Evolutionary conservation across 2,329 filamentous ascomycete species (phyloP).

Genomic region (Fusarium poae): DNA sequence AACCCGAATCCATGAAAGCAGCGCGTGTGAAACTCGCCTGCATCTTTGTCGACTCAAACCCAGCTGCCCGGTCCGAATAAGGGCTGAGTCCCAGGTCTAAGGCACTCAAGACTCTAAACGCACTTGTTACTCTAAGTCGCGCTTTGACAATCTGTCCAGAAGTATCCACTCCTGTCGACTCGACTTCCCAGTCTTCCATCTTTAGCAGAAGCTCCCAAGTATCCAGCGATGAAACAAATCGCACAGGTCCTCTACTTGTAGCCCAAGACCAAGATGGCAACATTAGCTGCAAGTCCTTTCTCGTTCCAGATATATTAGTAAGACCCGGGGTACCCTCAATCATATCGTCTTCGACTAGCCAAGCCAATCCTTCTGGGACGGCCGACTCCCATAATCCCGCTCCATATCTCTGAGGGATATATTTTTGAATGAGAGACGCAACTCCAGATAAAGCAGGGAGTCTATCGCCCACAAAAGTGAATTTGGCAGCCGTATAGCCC

Average conservation of each 20-base stretch:
- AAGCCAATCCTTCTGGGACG: neutral
- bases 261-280: slow-evolving; percentile 8
- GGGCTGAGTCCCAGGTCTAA: fast-evolving
- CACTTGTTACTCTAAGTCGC: neutral
- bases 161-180: neutral
- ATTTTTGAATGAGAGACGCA: neutral
- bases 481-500: neutral
- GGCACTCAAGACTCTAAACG: fast-evolving
- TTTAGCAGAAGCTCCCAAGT: neutral
- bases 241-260: neutral
- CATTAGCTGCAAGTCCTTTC: neutral
- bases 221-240: neutral
- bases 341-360: neutral
- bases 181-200: neutral
- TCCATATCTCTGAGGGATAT: neutral
- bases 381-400: slow-evolving; percentile 1
- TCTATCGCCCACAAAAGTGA: neutral
- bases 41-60: neutral
- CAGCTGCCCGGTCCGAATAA: no score
- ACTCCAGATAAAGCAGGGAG: slow-evolving; percentile 8
- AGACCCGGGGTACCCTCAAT: neutral
- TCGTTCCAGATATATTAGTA: neutral
- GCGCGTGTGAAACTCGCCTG: neutral
- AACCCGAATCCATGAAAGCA: neutral
- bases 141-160: neutral